Evolutionary conservation across 306 rosid species (phyloP).

Genomic region (Inga oerstediana): DNA sequence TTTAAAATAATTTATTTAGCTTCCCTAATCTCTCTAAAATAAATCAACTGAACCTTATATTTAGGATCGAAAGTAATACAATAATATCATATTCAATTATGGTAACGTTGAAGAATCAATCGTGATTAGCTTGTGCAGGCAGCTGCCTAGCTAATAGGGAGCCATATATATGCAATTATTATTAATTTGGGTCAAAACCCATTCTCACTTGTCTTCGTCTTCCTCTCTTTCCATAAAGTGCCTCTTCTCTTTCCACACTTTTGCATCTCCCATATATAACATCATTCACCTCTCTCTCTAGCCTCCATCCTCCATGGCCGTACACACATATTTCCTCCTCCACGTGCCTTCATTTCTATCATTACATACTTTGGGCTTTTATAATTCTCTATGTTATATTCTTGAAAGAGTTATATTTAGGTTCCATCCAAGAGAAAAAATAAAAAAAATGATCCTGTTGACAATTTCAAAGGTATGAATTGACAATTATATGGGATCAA

Average conservation of each 20-base stretch:
- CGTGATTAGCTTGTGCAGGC: not conserved
- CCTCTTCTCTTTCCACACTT: not conserved
- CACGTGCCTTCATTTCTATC: not conserved
- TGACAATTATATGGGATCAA: too few species aligned
- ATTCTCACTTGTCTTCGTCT: not conserved
- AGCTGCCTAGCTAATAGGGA: not conserved
- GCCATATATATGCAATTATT: not conserved
- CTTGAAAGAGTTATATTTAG: not conserved
- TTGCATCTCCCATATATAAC: not conserved
- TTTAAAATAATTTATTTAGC: too few species aligned
- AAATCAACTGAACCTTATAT: too few species aligned
- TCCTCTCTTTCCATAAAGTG: not conserved
- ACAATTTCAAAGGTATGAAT: too few species aligned
- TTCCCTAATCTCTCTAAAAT: too few species aligned
- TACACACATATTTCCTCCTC: not conserved
- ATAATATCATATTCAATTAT: not conserved
- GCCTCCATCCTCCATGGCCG: too few species aligned
- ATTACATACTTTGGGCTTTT: not conserved
- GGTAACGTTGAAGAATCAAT: not conserved
- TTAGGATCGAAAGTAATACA: too few species aligned
- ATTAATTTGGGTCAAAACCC: not conserved
- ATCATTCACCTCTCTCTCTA: not conserved
- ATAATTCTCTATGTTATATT: not conserved
- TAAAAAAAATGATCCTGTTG: too few species aligned
- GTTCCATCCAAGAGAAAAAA: too few species aligned